Evolutionary conservation across 192 early-diverging fungal species (phyloP).

Genomic region (Borealophlyctis nickersoniae): DNA sequence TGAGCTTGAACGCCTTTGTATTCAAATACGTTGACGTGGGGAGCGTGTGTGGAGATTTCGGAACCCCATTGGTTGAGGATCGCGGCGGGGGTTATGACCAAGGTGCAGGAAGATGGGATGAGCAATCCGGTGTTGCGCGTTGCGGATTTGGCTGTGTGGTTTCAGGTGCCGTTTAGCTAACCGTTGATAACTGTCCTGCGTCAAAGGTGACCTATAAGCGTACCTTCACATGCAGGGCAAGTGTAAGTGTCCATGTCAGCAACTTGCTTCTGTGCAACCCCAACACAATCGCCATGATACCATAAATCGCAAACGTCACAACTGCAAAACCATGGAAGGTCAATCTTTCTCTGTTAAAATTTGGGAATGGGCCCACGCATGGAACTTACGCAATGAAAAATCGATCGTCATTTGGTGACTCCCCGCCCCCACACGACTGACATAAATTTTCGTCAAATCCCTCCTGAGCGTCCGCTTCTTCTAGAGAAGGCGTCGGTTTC

Average conservation of each 20-base stretch:
- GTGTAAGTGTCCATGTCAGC: not conserved
- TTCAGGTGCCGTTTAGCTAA: not conserved
- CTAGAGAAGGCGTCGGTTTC: no score
- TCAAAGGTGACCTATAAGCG: not conserved
- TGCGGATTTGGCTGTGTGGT: not conserved
- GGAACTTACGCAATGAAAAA: no score
- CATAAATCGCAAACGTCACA: constrained; percentile 10
- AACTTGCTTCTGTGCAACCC: no score
- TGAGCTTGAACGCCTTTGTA: constrained; percentile 38
- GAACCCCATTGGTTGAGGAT: constrained; percentile 65
- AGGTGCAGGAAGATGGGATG: constrained; percentile 41
- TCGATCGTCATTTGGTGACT: no score
- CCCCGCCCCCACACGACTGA: not conserved
- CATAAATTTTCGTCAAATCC: not conserved
- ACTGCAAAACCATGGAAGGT: not conserved
- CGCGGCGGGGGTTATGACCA: constrained; percentile 60
- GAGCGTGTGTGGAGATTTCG: constrained; percentile 56
- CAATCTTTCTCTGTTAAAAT: no score
- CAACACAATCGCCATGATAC: constrained; percentile 11
- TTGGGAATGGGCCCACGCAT: no score
- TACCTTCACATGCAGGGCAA: constrained; percentile 3
- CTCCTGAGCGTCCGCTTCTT: not conserved
- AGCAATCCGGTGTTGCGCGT: not conserved
- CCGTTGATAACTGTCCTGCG: constrained; percentile 1
- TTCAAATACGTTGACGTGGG: constrained; percentile 31